Percentiles rank a stretch among this genome's conserved stretches.
These are phyloP conservation scores for Heracleum sosnowskyi DNA, from an alignment of 129 eudicot genomes.

Conservation along the genomic window DNA sequence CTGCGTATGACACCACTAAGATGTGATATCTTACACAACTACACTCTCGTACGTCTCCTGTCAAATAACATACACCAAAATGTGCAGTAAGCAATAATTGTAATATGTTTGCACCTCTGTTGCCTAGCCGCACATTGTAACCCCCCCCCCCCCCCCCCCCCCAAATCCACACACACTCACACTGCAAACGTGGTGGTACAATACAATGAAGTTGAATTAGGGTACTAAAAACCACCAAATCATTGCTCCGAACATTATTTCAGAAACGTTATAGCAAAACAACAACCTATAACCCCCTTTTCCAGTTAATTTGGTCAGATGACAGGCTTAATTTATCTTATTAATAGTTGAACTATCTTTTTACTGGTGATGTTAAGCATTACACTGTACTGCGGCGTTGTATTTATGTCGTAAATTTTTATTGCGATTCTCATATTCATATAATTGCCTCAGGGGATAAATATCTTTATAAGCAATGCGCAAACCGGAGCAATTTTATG, in stretches of 20 bases:
- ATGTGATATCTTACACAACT: too few relatives aligned
- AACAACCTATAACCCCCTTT: neutral
- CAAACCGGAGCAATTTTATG: constrained; percentile 43
- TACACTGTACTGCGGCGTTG: neutral
- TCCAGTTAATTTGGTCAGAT: neutral
- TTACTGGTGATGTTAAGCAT: neutral
- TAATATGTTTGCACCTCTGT: neutral
- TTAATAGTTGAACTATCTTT: neutral
- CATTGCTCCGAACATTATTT: neutral
- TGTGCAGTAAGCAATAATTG: neutral
- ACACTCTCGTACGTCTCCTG: neutral
- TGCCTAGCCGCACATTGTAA: neutral
- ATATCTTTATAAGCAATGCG: constrained; percentile 42
- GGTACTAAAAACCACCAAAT: neutral
- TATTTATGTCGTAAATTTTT: neutral
- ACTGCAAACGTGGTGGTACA: neutral
- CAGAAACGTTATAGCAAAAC: too few relatives aligned
- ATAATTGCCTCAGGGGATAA: constrained; percentile 54
- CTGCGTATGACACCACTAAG: too few relatives aligned
- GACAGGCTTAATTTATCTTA: neutral
- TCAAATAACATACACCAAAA: neutral
- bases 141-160: neutral
- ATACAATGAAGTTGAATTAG: neutral
- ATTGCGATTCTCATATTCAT: constrained; percentile 8
- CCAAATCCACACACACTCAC: too few relatives aligned